phyloP scores from a whole-genome alignment of 2,329 filamentous ascomycete genomes.

The Aspergillus viridinutans region DNA sequence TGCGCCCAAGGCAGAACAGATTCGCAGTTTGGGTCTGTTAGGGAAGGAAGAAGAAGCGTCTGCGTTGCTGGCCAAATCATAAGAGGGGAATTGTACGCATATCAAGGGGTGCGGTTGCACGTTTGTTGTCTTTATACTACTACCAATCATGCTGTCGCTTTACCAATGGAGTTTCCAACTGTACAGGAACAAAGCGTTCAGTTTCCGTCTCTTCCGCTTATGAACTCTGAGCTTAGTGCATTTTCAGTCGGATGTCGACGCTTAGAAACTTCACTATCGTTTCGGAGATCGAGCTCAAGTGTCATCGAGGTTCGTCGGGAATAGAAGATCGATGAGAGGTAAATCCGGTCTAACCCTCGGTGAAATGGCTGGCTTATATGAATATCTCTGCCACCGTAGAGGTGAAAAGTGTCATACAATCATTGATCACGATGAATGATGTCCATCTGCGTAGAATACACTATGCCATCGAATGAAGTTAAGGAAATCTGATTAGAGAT shows the following conservation, averaged over 20 bases:
- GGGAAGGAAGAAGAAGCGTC: conserved; percentile 78
- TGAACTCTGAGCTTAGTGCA: background rate
- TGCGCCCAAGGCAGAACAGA: conserved; percentile 76
- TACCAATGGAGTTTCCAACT: background rate
- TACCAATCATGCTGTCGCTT: conserved; percentile 20
- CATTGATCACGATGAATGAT: background rate
- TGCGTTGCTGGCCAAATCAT: conserved; percentile 44
- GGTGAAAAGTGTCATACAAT: background rate
- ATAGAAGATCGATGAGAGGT: background rate
- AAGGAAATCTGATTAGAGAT: conserved; percentile 2
- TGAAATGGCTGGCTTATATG: background rate
- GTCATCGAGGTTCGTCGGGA: background rate
- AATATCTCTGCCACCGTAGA: background rate
- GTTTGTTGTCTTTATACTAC: conserved; percentile 21
- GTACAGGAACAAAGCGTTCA: background rate
- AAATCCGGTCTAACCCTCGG: background rate
- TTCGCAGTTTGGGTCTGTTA: conserved; percentile 79
- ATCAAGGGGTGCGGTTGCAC: conserved; percentile 15
- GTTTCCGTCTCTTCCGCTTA: background rate
- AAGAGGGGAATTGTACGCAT: conserved; percentile 14
- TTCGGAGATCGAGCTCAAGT: background rate
- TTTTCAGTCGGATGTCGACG: background rate
- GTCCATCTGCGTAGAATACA: background rate
- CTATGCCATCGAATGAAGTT: background rate
- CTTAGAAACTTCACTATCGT: background rate